Base-by-base conservation (phyloP, 306 rosid species). In the Crotalaria pallida region DNA sequence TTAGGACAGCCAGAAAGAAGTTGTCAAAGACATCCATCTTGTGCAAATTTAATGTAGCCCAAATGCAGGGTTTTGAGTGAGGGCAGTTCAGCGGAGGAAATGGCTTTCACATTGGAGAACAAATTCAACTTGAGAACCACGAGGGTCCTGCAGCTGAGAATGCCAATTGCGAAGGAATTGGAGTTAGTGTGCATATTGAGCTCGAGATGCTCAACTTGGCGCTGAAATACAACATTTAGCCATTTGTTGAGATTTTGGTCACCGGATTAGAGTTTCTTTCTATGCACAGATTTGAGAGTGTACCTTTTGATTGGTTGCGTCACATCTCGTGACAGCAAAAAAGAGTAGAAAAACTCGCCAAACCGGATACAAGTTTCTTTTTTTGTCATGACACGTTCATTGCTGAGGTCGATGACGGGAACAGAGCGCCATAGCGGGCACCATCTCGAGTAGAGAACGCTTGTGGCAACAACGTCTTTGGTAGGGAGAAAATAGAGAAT, bases 391-490 rank as follows among this genome's bases (percentile, higher is more conserved):
- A 18, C n/a, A 38, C 0, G 5, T 7, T n/a, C 2, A 4, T 6
- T 1, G 2, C 44, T n/a, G 1, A 75, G 53, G 10, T 56, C 0
- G 6, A 75, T 16, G 1, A 15, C 5, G 5, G 72, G 55, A 2
- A 67, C 18, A 0, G 62, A 58, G 7, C 10, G 67, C 80, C 80
- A 67, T 1, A 67, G 21, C 0, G 53, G 17, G 0, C 1, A 48
- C 80, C 81, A 77, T 10, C 43, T 6, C 22, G 31, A 61, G 0
- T 76, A 77, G n/a, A 77, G 45, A 1, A 29, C 3, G 5, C 76
- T 69, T 6, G 76, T 69, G 4, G 41, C 4, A 0, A 64, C 65
- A 1, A 48, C 65, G 0, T 0, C 1, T 27, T 61, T 52, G 50
- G 65, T 68, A 6, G 53, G 19, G 0, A 73, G 53, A 24, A 23